Evolutionary conservation across 805 yeast species (phyloP).

Genomic region (Zygotorulaspora florentina): DNA sequence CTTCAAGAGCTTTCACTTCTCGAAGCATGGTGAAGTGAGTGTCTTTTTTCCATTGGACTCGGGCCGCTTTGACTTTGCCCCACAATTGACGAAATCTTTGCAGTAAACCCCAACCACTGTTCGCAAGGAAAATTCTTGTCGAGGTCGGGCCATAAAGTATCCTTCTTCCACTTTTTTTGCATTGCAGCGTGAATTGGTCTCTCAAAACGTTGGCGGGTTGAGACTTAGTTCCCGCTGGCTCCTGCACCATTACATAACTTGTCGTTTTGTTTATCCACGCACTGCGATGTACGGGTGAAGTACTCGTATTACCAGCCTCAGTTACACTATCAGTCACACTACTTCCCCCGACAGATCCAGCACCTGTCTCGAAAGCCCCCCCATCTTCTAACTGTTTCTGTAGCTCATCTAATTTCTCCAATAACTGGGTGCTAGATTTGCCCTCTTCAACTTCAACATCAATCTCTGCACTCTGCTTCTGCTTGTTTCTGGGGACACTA

Average conservation of each 20-base stretch:
- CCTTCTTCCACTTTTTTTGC: conserved; percentile 24
- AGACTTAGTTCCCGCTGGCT: neutral
- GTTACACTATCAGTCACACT: neutral
- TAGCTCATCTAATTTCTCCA: conserved; percentile 7
- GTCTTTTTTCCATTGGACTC: conserved; percentile 22
- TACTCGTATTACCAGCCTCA: too few species aligned
- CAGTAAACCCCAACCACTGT: conserved; percentile 17
- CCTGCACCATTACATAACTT: neutral
- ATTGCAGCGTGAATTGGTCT: conserved; percentile 16
- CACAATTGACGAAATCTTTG: conserved; percentile 24
- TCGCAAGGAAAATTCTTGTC: conserved; percentile 17
- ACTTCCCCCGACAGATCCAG: neutral
- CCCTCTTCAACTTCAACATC: neutral
- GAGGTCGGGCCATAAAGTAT: conserved; percentile 33
- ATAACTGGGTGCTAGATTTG: neutral
- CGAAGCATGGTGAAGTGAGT: conserved; percentile 14
- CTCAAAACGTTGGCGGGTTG: neutral
- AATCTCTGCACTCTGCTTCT: neutral
- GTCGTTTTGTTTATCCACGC: neutral
- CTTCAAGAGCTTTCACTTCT: conserved; percentile 16
- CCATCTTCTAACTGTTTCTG: conserved; percentile 6
- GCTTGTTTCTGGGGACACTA: neutral
- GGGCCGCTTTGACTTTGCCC: conserved; percentile 25
- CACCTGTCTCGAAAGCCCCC: neutral
- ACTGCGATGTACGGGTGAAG: neutral